Conservation (phyloP, 2,329 filamentous ascomycete species). For the Lachnellula subtilissima region DNA sequence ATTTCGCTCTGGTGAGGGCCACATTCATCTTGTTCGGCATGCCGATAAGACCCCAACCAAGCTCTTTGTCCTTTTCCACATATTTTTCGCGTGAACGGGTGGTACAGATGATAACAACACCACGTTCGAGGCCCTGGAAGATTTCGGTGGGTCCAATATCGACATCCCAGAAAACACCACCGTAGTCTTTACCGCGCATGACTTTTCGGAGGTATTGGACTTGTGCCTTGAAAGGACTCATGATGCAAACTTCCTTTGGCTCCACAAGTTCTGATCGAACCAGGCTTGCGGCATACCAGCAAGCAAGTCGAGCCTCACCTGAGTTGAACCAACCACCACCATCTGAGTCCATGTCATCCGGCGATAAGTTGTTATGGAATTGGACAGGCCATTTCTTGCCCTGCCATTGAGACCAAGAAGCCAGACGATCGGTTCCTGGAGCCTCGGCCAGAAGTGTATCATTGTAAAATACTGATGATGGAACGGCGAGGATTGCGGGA, state of each 20-base stretch:
- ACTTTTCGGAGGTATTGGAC: slow-evolving; percentile 11
- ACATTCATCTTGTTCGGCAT: slow-evolving; percentile 19
- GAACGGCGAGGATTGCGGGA: slow-evolving; percentile 21
- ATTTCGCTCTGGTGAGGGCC: slow-evolving; percentile 17
- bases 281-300: slow-evolving; percentile 10
- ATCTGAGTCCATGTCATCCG: slow-evolving; percentile 13
- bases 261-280: slow-evolving; percentile 7
- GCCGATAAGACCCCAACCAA: slow-evolving; percentile 14
- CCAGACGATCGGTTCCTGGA: slow-evolving; percentile 9
- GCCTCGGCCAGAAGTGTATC: slow-evolving; percentile 18
- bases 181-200: slow-evolving; percentile 1
- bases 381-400: slow-evolving; percentile 16
- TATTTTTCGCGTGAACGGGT: slow-evolving; percentile 13
- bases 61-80: slow-evolving; percentile 10
- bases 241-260: slow-evolving; percentile 18
- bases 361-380: slow-evolving; percentile 13
- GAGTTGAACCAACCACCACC: slow-evolving; percentile 17
- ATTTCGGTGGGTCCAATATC: slow-evolving; percentile 19
- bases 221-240: slow-evolving; percentile 21
- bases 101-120: slow-evolving; percentile 18
- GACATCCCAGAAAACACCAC: slow-evolving; percentile 10
- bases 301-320: slow-evolving; percentile 15
- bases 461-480: slow-evolving; percentile 15
- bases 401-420: slow-evolving; percentile 13
- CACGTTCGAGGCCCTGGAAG: slow-evolving; percentile 16